These are phyloP conservation scores for Vaccinium corymbosum DNA, from an alignment of 148 eudicot genomes.

Conservation along the genomic window DNA sequence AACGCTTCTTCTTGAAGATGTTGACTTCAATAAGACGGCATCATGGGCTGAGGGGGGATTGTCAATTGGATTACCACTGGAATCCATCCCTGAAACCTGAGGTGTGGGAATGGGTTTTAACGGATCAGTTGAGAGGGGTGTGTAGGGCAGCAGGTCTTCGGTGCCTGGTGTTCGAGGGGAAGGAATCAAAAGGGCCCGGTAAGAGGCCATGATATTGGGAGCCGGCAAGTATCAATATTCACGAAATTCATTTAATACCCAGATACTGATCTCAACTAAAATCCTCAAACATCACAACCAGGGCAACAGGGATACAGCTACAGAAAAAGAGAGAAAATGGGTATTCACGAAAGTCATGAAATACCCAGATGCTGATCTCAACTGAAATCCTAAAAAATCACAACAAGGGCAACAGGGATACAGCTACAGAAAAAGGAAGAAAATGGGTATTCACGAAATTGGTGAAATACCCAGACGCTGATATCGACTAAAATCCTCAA, in stretches of 20 bases:
- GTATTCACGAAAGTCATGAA: not conserved
- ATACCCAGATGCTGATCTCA: not conserved
- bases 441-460: not conserved
- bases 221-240: conserved; percentile 36
- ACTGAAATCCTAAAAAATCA: not conserved
- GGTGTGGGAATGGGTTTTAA: conserved; percentile 26
- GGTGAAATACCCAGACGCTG: not conserved
- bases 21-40: conserved; percentile 21
- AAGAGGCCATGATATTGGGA: conserved; percentile 50
- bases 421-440: not conserved
- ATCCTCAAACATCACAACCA: conserved; percentile 9
- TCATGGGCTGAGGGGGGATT: conserved; percentile 26
- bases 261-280: conserved; percentile 24
- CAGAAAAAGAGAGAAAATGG: not conserved
- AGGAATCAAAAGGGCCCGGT: conserved; percentile 49
- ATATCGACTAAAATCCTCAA: not conserved
- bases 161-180: conserved; percentile 41
- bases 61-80: conserved; percentile 27
- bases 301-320: not conserved
- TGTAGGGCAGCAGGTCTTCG: conserved; percentile 28
- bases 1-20: conserved; percentile 51
- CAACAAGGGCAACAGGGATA: not conserved
- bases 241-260: conserved; percentile 30
- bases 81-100: conserved; percentile 38
- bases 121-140: conserved; percentile 33